These are phyloP conservation scores for Conticribra weissflogii DNA, from an alignment of 108 stramenopile genomes.

Conservation along the genomic window DNA sequence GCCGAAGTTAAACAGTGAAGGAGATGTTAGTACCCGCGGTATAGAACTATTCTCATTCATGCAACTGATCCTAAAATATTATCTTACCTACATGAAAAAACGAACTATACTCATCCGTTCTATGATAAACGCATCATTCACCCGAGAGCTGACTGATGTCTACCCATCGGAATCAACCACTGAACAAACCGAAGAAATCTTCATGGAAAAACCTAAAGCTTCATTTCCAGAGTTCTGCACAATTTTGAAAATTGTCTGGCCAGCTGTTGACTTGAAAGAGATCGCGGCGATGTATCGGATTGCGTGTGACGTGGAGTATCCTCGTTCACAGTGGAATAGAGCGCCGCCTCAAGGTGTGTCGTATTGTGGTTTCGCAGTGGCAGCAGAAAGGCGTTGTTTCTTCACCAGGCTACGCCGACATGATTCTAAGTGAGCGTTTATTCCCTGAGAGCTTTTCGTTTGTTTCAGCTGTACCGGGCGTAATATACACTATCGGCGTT, in stretches of 20 bases:
- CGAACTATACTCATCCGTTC: constrained; percentile 41
- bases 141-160: constrained; percentile 31
- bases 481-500: neutral
- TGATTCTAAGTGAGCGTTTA: no score
- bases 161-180: constrained; percentile 9
- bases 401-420: no score
- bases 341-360: constrained; percentile 32
- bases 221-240: constrained; percentile 18
- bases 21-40: neutral
- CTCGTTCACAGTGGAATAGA: constrained; percentile 25
- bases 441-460: no score
- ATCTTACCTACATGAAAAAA: constrained; percentile 20
- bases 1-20: neutral
- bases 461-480: no score
- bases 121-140: constrained; percentile 54
- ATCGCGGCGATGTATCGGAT: constrained; percentile 22
- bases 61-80: constrained; percentile 25
- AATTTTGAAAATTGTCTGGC: constrained; percentile 33
- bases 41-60: constrained; percentile 26
- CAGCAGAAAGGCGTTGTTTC: constrained; percentile 30
- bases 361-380: constrained; percentile 35
- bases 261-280: constrained; percentile 26
- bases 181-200: neutral
- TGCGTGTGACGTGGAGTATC: constrained; percentile 25
- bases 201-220: neutral